phyloP scores from a whole-genome alignment of 2,329 filamentous ascomycete genomes.

The Coniella lustricola region DNA sequence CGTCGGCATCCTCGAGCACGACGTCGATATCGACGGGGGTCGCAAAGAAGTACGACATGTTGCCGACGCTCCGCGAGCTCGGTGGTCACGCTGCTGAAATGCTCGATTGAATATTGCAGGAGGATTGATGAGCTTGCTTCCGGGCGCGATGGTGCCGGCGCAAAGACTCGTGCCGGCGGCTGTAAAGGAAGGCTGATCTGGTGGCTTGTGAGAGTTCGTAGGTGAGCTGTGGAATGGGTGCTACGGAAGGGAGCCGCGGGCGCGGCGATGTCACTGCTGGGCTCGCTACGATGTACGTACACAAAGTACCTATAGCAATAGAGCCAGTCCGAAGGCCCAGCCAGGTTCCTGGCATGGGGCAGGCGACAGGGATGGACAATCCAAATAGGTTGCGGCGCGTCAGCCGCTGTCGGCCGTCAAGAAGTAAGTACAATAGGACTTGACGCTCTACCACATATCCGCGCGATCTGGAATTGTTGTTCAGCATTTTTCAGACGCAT shows the following conservation, averaged over 20 bases:
- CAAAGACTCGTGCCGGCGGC: neutral
- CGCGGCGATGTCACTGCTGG: constrained; percentile 1
- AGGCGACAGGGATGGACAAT: too few relatives aligned
- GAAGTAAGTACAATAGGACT: too few relatives aligned
- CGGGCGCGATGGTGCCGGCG: neutral
- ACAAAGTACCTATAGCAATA: neutral
- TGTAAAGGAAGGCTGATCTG: neutral
- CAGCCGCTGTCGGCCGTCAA: too few relatives aligned
- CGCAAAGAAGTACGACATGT: constrained; percentile 97
- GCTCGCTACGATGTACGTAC: neutral
- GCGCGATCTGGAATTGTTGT: too few relatives aligned
- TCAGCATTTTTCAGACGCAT: too few relatives aligned
- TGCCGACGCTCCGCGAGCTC: constrained; percentile 21
- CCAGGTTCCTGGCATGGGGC: too few relatives aligned
- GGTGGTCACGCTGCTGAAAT: constrained; percentile 15
- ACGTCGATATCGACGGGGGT: constrained; percentile 98
- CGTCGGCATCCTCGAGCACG: constrained; percentile 90
- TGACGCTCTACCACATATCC: too few relatives aligned
- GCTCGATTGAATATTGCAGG: neutral
- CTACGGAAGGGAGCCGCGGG: neutral
- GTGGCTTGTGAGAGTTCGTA: neutral
- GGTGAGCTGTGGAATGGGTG: neutral
- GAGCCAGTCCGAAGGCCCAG: neutral
- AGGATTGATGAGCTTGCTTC: neutral
- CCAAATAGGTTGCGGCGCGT: too few relatives aligned